Percentiles rank a stretch among this genome's conserved stretches.
phyloP scores from a whole-genome alignment of 148 eudicot species.

The Rhododendron ovatum region DNA sequence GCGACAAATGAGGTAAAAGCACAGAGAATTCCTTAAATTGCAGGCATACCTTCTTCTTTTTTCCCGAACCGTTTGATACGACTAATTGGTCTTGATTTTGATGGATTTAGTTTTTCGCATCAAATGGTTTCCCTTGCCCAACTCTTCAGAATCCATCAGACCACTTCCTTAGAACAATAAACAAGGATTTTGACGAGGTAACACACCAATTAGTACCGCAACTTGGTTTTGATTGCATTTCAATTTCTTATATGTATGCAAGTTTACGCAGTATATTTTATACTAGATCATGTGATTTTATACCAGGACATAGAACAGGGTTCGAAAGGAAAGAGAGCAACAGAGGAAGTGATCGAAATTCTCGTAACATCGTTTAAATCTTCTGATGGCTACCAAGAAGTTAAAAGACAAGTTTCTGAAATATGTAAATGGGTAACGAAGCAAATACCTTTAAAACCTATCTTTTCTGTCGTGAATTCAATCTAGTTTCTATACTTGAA shows the following conservation, averaged over 20 bases:
- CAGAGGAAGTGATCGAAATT: slow-evolving; percentile 27
- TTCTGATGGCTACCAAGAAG: slow-evolving; percentile 24
- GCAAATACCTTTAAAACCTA: not conserved
- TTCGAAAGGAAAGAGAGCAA: slow-evolving; percentile 1
- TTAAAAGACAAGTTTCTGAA: slow-evolving; percentile 19
- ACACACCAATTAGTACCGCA: not conserved
- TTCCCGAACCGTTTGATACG: not conserved
- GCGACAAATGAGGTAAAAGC: slow-evolving; percentile 37
- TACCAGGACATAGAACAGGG: slow-evolving; percentile 37
- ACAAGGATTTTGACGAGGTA: slow-evolving; percentile 56
- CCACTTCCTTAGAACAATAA: slow-evolving; percentile 52
- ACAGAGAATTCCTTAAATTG: not conserved
- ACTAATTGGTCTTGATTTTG: not conserved
- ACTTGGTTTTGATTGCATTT: not conserved
- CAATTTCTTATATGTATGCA: not conserved
- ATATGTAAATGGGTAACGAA: slow-evolving; percentile 29
- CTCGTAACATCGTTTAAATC: slow-evolving; percentile 35
- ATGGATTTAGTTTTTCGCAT: slow-evolving; percentile 41
- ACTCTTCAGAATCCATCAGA: slow-evolving; percentile 56
- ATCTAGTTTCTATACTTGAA: not conserved
- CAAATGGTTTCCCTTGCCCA: slow-evolving; percentile 61
- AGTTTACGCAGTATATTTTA: too few species aligned
- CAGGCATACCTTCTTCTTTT: not conserved
- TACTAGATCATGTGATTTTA: not conserved
- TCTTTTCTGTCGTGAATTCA: not conserved